phyloP scores from a whole-genome alignment of 208 protist genomes.

The Leptomonas seymouri region DNA sequence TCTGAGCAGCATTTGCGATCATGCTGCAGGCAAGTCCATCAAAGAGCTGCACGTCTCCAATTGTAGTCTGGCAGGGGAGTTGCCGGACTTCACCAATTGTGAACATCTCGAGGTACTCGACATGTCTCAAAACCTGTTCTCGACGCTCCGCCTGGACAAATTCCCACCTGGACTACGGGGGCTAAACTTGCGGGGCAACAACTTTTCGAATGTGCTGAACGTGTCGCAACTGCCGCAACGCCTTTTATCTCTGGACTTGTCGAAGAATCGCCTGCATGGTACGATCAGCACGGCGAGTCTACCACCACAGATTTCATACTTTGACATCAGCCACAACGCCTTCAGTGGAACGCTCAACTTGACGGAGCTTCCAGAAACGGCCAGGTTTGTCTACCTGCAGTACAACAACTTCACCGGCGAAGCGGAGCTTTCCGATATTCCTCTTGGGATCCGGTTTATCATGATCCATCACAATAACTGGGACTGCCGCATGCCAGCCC shows the following conservation, averaged over 20 bases:
- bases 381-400: slow-evolving; percentile 41
- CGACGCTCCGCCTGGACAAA: background rate
- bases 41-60: slow-evolving; percentile 3
- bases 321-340: slow-evolving; percentile 47
- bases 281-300: slow-evolving; percentile 20
- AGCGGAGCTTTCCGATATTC: slow-evolving; percentile 42
- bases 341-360: slow-evolving; percentile 39
- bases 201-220: slow-evolving; percentile 7
- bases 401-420: slow-evolving; percentile 47
- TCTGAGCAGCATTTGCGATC: background rate
- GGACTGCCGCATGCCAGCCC: slow-evolving; percentile 40
- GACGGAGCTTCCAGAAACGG: slow-evolving; percentile 40
- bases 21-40: background rate
- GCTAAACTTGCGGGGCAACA: slow-evolving; percentile 34
- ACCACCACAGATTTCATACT: slow-evolving; percentile 17
- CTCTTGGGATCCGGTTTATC: slow-evolving; percentile 39
- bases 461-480: slow-evolving; percentile 61
- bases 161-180: slow-evolving; percentile 13
- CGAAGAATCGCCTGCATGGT: slow-evolving; percentile 26
- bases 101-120: slow-evolving; percentile 19
- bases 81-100: slow-evolving; percentile 5
- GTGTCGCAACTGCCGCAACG: slow-evolving; percentile 17
- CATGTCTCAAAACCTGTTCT: slow-evolving; percentile 33
- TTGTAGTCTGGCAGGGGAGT: background rate
- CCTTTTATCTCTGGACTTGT: slow-evolving; percentile 31